phyloP scores from a whole-genome alignment of 1,139 yeast genomes.

The Arxiozyma slooffiae region DNA sequence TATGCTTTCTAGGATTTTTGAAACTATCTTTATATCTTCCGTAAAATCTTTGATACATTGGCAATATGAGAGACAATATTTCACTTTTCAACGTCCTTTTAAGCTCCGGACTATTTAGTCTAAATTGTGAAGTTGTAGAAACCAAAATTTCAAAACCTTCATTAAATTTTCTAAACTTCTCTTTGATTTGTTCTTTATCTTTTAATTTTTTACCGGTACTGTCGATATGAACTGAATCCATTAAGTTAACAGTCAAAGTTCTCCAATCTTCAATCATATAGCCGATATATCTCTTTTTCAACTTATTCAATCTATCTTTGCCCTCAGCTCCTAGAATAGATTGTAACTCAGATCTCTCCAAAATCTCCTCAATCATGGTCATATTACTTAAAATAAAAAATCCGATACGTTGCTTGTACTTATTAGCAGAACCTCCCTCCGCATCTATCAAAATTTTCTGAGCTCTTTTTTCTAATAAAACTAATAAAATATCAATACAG shows the following conservation, averaged over 20 bases:
- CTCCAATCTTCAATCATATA: slow-evolving; percentile 80
- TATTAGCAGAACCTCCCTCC: slow-evolving; percentile 12
- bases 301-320: slow-evolving; percentile 50
- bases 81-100: slow-evolving; percentile 34
- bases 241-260: slow-evolving; percentile 59
- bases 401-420: slow-evolving; percentile 43
- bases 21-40: slow-evolving; percentile 29
- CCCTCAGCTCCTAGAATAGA: slow-evolving; percentile 52
- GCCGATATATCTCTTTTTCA: slow-evolving; percentile 67
- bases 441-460: slow-evolving; percentile 28
- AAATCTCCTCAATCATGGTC: slow-evolving; percentile 63
- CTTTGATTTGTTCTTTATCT: slow-evolving; percentile 77
- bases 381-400: slow-evolving; percentile 62
- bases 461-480: slow-evolving; percentile 50
- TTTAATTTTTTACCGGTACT: slow-evolving; percentile 45
- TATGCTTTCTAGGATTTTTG: slow-evolving; percentile 32
- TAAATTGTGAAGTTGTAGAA: slow-evolving; percentile 51
- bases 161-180: slow-evolving; percentile 72
- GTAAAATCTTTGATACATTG: slow-evolving; percentile 75
- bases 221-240: slow-evolving; percentile 56
- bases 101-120: slow-evolving; percentile 57
- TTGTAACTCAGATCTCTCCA: slow-evolving; percentile 50
- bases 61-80: slow-evolving; percentile 50
- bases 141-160: slow-evolving; percentile 71
- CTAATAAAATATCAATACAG: slow-evolving; percentile 60